Evolutionary conservation across 2,329 filamentous ascomycete genomes (phyloP), one percentile per base, ranked within the genome.

Genomic region (Venturiaceae sp.): DNA sequence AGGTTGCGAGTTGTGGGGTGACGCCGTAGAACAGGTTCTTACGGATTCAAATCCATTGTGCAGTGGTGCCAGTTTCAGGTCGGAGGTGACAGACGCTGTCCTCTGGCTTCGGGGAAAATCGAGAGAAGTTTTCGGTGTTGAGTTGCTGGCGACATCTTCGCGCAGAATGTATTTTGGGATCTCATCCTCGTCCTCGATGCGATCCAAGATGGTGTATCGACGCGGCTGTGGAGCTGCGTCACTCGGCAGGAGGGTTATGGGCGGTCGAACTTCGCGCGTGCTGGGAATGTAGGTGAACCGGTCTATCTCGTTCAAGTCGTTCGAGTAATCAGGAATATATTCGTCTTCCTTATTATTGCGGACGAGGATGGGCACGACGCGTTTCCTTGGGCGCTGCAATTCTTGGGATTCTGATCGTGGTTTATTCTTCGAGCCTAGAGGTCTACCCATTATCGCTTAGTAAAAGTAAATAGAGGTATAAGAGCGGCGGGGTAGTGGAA

Each of bases 151-250:
- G 9, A 6, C 32, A 14, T 44, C 9, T 34, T 57, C 55, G n/a
- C 57, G 57, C n/a, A 58, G 21, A 14, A 58, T 54, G 47, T 58
- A 58, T n/a, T 50, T 13, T 1, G 47, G 57, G n/a, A 39, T 1
- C 14, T 39, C 32, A 11, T 58, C 46, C 3, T 34, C n/a, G 13
- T 16, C 8, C 11, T 36, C 28, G 13, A 41, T 28, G 30, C 57
- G 57, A 26, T 58, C 57, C 19, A 58, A 34, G 57, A 58, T 53
- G 11, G 19, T 32, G 13, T 58, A 58, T 44, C 50, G 30, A 34
- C 28, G 30, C n/a, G 21, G 23, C 13, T 44, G 46, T 23, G 57
- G 57, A 19, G 57, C 5, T 19, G 19, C 13, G 39, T 58, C 57
- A 33, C 36, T 26, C 1, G 44, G 55, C 7, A 44, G 28, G 9